phyloP scores from a whole-genome alignment of 2,329 filamentous ascomycete genomes.

The Geosmithia putterillii region DNA sequence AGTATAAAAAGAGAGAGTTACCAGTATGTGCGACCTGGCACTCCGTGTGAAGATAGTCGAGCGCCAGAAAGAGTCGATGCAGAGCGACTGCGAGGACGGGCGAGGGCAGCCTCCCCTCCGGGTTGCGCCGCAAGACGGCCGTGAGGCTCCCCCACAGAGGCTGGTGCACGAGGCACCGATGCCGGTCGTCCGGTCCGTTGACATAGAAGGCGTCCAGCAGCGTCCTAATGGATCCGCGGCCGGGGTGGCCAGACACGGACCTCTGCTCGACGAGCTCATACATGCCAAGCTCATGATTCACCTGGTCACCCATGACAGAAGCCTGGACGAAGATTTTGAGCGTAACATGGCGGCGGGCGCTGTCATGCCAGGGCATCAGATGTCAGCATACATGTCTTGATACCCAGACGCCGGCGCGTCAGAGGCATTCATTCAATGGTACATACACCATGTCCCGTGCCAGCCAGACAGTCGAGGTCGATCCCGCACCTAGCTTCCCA shows the following conservation, averaged over 20 bases:
- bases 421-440: slow-evolving; percentile 23
- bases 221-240: slow-evolving; percentile 15
- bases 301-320: slow-evolving; percentile 9
- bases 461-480: slow-evolving; percentile 6
- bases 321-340: slow-evolving; percentile 18
- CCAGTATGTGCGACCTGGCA: slow-evolving; percentile 32
- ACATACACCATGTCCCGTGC: slow-evolving; percentile 6
- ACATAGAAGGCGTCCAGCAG: slow-evolving; percentile 23
- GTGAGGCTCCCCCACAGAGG: slow-evolving; percentile 14
- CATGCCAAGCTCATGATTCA: slow-evolving; percentile 26
- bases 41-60: slow-evolving; percentile 24
- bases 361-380: too few species aligned
- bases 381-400: slow-evolving; percentile 3
- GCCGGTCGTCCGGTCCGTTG: slow-evolving; percentile 17
- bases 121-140: neutral
- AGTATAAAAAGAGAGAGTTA: too few species aligned
- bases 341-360: slow-evolving; percentile 16
- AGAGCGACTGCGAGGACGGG: slow-evolving; percentile 13
- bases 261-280: slow-evolving; percentile 22
- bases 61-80: slow-evolving; percentile 20
- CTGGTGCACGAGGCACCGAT: slow-evolving; percentile 23
- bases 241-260: slow-evolving; percentile 18
- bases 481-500: slow-evolving; percentile 11
- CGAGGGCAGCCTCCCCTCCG: neutral
- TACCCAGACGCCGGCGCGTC: slow-evolving; percentile 28